Evolutionary conservation across 1,139 yeast genomes (phyloP).

Genomic region (Geotrichum bryndzae): DNA sequence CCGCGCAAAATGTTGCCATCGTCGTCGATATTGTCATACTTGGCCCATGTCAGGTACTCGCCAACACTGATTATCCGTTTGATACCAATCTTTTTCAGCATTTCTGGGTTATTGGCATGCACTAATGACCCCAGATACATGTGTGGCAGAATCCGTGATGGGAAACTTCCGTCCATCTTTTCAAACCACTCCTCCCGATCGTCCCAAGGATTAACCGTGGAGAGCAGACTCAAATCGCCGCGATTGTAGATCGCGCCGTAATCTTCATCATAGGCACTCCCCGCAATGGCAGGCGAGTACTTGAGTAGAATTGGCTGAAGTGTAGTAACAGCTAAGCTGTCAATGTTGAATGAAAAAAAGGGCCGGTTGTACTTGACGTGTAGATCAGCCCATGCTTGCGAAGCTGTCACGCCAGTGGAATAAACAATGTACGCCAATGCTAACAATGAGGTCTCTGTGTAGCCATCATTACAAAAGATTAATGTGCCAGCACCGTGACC

Average conservation of each 20-base stretch:
- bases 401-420: conserved; percentile 46
- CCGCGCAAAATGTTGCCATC: conserved; percentile 9
- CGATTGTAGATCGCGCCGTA: conserved; percentile 19
- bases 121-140: conserved; percentile 76
- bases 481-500: conserved; percentile 35
- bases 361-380: conserved; percentile 68
- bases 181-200: conserved; percentile 31
- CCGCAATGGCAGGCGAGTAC: conserved; percentile 44
- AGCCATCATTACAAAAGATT: conserved; percentile 83
- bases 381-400: conserved; percentile 50
- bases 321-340: conserved; percentile 57
- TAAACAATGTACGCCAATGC: conserved; percentile 68
- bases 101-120: conserved; percentile 70
- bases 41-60: conserved; percentile 60
- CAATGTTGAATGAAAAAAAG: conserved; percentile 74
- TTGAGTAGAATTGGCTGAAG: conserved; percentile 54
- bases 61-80: conserved; percentile 81
- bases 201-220: conserved; percentile 2
- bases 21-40: conserved; percentile 20
- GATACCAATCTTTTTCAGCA: conserved; percentile 63
- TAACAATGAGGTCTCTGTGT: conserved; percentile 79
- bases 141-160: conserved; percentile 73
- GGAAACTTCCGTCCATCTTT: conserved; percentile 51
- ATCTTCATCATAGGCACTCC: conserved; percentile 15
- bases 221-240: neutral